phyloP scores from a whole-genome alignment of 2,329 filamentous ascomycete species.

The Conoideocrella luteorostrata region DNA sequence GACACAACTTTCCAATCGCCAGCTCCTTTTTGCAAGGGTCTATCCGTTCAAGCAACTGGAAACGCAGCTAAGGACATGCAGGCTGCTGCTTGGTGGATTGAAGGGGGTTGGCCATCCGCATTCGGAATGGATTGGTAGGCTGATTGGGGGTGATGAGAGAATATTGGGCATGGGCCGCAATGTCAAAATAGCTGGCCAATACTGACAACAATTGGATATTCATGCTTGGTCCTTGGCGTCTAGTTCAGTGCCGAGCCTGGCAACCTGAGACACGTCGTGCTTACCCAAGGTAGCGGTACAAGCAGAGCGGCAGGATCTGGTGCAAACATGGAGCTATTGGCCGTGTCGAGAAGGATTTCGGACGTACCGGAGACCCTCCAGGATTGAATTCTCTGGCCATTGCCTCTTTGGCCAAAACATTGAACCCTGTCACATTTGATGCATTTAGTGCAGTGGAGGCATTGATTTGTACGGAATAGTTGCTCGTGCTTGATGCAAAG shows the following conservation, averaged over 20 bases:
- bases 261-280: neutral
- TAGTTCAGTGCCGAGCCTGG: neutral
- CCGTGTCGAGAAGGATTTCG: neutral
- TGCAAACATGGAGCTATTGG: too few species aligned
- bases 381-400: neutral
- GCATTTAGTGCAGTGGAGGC: too few species aligned
- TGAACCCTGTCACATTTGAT: neutral
- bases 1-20: too few species aligned
- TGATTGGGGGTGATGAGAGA: too few species aligned
- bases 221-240: neutral
- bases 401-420: too few species aligned
- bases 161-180: too few species aligned
- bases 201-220: neutral
- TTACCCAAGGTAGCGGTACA: neutral
- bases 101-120: slow-evolving; percentile 11
- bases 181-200: neutral
- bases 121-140: slow-evolving; percentile 16
- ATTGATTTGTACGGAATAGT: too few species aligned
- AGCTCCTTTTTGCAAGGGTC: too few species aligned
- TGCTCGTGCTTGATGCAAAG: neutral
- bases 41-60: too few species aligned
- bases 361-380: too few species aligned
- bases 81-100: slow-evolving; percentile 8
- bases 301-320: too few species aligned
- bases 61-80: slow-evolving; percentile 9